Evolutionary conservation across 2,329 filamentous ascomycete genomes (phyloP).

Genomic region (Pseudogymnoascus sp.): DNA sequence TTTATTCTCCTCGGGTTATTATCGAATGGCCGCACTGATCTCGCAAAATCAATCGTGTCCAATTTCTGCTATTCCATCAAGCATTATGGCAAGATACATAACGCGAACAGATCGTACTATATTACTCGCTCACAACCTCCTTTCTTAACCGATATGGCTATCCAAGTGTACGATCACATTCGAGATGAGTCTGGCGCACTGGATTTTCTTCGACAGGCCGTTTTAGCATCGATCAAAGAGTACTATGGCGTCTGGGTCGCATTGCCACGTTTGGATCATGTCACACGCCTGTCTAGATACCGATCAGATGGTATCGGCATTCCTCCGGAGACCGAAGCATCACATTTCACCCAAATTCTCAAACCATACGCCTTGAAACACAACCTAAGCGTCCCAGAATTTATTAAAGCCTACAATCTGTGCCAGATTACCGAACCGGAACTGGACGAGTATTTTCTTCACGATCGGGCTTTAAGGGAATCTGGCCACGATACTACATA

Average conservation of each 20-base stretch:
- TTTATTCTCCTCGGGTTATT: slow-evolving; percentile 92
- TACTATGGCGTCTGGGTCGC: slow-evolving; percentile 14
- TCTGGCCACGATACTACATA: slow-evolving; percentile 98
- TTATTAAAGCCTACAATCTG: slow-evolving; percentile 82
- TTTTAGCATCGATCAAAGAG: slow-evolving; percentile 87
- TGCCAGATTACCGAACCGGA: slow-evolving; percentile 72
- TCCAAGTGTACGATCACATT: slow-evolving; percentile 89
- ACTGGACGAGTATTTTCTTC: slow-evolving; percentile 89
- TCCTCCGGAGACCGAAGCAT: slow-evolving; percentile 45
- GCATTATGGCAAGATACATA: slow-evolving; percentile 97
- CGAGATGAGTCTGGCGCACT: slow-evolving; percentile 72
- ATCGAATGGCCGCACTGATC: slow-evolving; percentile 73
- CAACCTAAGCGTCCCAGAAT: slow-evolving; percentile 72
- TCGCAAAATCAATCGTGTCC: slow-evolving; percentile 88
- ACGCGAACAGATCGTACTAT: slow-evolving; percentile 95
- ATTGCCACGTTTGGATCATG: slow-evolving; percentile 37
- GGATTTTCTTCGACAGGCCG: slow-evolving; percentile 73
- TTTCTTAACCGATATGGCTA: slow-evolving; percentile 94
- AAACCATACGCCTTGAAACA: slow-evolving; percentile 45
- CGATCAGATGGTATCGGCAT: slow-evolving; percentile 42
- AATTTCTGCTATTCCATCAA: slow-evolving; percentile 98
- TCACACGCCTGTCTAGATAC: slow-evolving; percentile 42
- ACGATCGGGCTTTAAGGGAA: slow-evolving; percentile 91
- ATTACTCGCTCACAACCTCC: slow-evolving; percentile 92
- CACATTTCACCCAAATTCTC: slow-evolving; percentile 39